Conservation (phyloP, 2,329 filamentous ascomycete genomes). For the Penicillium sp. region DNA sequence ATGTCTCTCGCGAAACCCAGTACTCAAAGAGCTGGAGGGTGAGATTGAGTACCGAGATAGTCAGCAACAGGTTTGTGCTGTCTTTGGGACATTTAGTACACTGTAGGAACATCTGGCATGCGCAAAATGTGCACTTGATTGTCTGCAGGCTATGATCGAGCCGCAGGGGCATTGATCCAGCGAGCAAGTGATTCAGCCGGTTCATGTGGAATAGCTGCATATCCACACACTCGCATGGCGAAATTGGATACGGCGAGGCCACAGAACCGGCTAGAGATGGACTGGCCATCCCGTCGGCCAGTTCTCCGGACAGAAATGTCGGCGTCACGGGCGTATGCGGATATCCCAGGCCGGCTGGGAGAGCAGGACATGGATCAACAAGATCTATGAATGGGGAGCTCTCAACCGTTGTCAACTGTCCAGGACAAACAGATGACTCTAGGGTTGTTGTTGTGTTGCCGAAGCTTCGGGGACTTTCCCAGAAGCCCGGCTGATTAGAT, state of each 20-base stretch:
- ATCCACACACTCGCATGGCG: slow-evolving; percentile 33
- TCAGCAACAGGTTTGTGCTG: slow-evolving; percentile 29
- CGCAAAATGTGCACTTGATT: slow-evolving; percentile 32
- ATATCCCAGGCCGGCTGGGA: slow-evolving; percentile 23
- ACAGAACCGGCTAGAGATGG: slow-evolving; percentile 32
- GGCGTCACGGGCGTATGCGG: slow-evolving; percentile 33
- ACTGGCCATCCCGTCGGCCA: slow-evolving; percentile 29
- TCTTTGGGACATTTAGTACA: slow-evolving; percentile 35
- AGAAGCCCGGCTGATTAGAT: slow-evolving; percentile 21
- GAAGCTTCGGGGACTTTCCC: slow-evolving; percentile 31
- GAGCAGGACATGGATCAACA: slow-evolving; percentile 16
- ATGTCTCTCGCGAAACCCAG: slow-evolving; percentile 30
- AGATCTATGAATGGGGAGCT: slow-evolving; percentile 21
- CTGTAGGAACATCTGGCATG: slow-evolving; percentile 32
- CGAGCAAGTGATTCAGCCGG: slow-evolving; percentile 32
- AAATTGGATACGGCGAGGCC: slow-evolving; percentile 21
- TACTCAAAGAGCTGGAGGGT: slow-evolving; percentile 34
- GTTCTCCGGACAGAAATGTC: slow-evolving; percentile 31
- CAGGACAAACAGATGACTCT: slow-evolving; percentile 21
- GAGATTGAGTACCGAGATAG: slow-evolving; percentile 34
- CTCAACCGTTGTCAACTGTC: slow-evolving; percentile 15
- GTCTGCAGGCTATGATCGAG: slow-evolving; percentile 37
- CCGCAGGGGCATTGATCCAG: slow-evolving; percentile 27
- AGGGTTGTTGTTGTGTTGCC: slow-evolving; percentile 17
- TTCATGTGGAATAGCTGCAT: slow-evolving; percentile 33